These are phyloP conservation scores for Cardiospermum halicacabum DNA, from an alignment of 345 rosid genomes.

Conservation along the genomic window DNA sequence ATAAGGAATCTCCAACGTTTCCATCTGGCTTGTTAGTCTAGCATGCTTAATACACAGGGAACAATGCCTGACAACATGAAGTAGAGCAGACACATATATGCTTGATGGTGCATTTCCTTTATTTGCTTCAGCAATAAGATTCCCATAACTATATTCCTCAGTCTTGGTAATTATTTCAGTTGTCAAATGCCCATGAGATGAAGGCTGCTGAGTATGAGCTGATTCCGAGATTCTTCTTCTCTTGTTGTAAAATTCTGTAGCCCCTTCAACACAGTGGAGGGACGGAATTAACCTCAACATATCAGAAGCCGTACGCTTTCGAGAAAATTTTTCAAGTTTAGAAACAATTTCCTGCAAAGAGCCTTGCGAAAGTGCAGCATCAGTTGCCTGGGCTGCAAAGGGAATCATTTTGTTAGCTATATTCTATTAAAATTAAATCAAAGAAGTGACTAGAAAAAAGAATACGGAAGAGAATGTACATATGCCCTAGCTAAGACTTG, in stretches of 20 bases:
- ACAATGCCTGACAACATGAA: conserved; percentile 91
- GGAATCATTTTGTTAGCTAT: conserved; percentile 25
- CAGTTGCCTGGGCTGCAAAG: conserved; percentile 55
- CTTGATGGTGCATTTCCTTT: conserved; percentile 85
- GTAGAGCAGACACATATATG: conserved; percentile 80
- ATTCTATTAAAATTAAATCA: conserved; percentile 3
- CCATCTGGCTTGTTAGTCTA: conserved; percentile 95
- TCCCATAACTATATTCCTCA: conserved; percentile 61
- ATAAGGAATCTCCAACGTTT: conserved; percentile 76
- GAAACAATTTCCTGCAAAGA: conserved; percentile 39
- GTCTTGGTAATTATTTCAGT: conserved; percentile 40
- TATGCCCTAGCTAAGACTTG: conserved; percentile 11
- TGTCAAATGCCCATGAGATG: conserved; percentile 34
- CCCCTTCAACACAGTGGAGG: conserved; percentile 51
- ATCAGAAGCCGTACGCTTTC: conserved; percentile 67
- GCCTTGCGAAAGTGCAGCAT: conserved; percentile 25
- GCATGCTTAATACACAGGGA: conserved; percentile 92
- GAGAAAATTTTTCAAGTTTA: conserved; percentile 42
- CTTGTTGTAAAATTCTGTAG: conserved; percentile 34
- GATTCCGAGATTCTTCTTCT: conserved; percentile 46
- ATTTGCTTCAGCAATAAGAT: conserved; percentile 89
- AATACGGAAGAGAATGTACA: conserved; percentile 12
- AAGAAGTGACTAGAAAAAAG: not conserved
- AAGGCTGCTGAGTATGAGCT: conserved; percentile 34
- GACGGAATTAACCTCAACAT: conserved; percentile 76